Percentiles rank a stretch among this genome's conserved stretches.
phyloP scores from a whole-genome alignment of 306 rosid genomes.

The Casuarina cunninghamiana region DNA sequence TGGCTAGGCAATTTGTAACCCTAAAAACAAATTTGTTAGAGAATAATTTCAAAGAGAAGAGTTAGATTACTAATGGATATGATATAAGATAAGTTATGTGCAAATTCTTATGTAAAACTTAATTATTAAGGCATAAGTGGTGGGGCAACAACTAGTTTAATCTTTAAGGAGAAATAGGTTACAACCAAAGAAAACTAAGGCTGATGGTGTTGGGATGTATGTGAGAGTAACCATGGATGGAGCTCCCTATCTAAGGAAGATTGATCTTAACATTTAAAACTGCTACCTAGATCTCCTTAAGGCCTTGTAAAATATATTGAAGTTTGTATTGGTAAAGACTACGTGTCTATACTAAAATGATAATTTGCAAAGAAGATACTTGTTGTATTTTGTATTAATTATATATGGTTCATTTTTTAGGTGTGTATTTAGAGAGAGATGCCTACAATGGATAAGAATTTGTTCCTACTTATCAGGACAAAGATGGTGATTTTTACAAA shows the following conservation, averaged over 20 bases:
- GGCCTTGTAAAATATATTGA: slow-evolving; percentile 74
- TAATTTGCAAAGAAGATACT: neutral
- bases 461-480: slow-evolving; percentile 83
- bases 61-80: too few relatives aligned
- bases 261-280: slow-evolving; percentile 62
- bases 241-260: slow-evolving; percentile 84
- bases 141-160: slow-evolving; percentile 93
- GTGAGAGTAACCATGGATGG: slow-evolving; percentile 92
- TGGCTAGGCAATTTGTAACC: slow-evolving; percentile 47
- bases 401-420: slow-evolving; percentile 13
- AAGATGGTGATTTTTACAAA: slow-evolving; percentile 64
- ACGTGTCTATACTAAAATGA: neutral
- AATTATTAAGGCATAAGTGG: slow-evolving; percentile 62
- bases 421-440: slow-evolving; percentile 70
- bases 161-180: slow-evolving; percentile 60
- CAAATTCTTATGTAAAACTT: neutral
- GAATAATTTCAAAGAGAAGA: too few relatives aligned
- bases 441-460: slow-evolving; percentile 66
- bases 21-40: neutral
- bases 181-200: slow-evolving; percentile 44
- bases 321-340: slow-evolving; percentile 59
- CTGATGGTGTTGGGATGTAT: slow-evolving; percentile 47
- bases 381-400: too few relatives aligned
- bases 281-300: slow-evolving; percentile 65
- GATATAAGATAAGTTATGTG: too few relatives aligned